Evolutionary conservation across 345 rosid species (phyloP), one percentile per base, ranked within the genome.

Genomic region (Populus ilicifolia): DNA sequence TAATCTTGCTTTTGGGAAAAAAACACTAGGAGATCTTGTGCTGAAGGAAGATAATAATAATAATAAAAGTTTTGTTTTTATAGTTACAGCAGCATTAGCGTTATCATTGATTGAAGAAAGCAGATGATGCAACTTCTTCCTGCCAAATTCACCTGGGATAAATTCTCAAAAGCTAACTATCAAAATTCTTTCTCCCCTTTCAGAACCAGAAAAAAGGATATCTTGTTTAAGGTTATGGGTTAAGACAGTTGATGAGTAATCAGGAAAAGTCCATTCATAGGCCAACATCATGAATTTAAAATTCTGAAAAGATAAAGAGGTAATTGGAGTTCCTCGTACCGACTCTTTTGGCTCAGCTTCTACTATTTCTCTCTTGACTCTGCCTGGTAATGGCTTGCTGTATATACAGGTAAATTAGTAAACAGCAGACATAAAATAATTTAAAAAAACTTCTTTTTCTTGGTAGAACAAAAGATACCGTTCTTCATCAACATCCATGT

Each of bases 401-500:
- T 84, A 83, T 50, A 52, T 66, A 70, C 73, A 54, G 20, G 54
- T 6, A 70, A 62, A 59, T 80, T 38, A 73, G 68, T 21, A 62
- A 69, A 54, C 52, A 41, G 59, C 70, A 73, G 67, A 69, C 23
- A 69, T 50, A 3, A 35, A 63, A 12, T 16, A 8, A 56, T 59
- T 13, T 10, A 6, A 0, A 27, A 59, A 17, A 25, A 25, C 48
- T 38, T 66, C 13, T 7, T 8, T n/a, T n/a, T 6, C 25, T 3
- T 21, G 17, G 30, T 25, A 21, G 30, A 25, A 30, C 5, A 35
- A 33, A 67, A 62, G 71, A 73, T 90, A 93, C 98, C 88, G 86
- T 39, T 90, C 97, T 69, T 87, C 89, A 78, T 91, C 92, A 73
- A 88, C 83, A 75, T 91, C 96, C 93, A 91, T 93, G 80, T 93